Base-by-base conservation (phyloP, 2,329 filamentous ascomycete genomes). In the Fusarium papillatum region DNA sequence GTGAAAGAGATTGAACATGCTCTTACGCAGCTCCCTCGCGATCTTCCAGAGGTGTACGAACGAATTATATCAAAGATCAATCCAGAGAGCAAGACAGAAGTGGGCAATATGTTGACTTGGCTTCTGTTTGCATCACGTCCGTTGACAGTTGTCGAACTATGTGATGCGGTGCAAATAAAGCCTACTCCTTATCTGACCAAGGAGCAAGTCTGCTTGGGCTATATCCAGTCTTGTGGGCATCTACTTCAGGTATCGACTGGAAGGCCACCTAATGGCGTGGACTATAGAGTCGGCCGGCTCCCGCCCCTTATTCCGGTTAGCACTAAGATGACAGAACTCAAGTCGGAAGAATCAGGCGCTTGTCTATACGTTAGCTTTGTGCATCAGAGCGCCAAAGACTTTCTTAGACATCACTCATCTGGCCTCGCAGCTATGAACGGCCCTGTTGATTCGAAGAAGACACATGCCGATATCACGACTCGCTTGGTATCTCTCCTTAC, bases 331-430 rank as follows among this genome's bases (percentile, higher is more conserved):
- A 36, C 13, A 8, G 22, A 36, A 13, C 38, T 39, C 5, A n/a
- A 14, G 14, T 26, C 41, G 24, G 5, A 62, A 39, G 29, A 22
- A 11, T 1, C 29, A 5, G 8, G 59, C 9, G 24, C 8, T 3
- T 19, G n/a, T 16, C 3, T 66, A 5, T 22, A 9, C 1, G 13
- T 29, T 16, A 70, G 38, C 1, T 61, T 71, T 13, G 8, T 73
- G 11, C 64, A 73, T 5, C 70, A 71, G 17, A 73, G 70, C n/a
- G 53, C 39, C 7, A 73, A 71, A 17, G 64, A 73, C 36, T 73
- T 65, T 16, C 31, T 68, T 1, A 53, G 50, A 0, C 14, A 10
- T 10, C 22, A 19, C 2, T 16, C 4, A 2, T n/a, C 7, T 8
- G 5, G 31, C 9, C 3, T 7, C 1, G 14, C 6, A 4, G 3